Evolutionary conservation across 257 asterid genomes (phyloP).

Genomic region (Eucommia ulmoides): DNA sequence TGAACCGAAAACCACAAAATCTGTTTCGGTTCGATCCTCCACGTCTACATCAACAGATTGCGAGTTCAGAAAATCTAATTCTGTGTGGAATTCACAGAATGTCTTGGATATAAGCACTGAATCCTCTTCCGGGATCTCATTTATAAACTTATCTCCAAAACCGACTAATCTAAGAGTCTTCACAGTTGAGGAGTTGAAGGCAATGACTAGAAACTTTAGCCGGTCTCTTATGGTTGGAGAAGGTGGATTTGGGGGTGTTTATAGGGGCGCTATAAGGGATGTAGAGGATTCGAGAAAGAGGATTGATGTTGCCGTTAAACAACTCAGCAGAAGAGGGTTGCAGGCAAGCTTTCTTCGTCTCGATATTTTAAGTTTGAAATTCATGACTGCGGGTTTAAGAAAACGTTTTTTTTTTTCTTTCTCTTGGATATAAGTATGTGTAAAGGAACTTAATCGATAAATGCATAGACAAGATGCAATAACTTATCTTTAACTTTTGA

Average conservation of each 20-base stretch:
- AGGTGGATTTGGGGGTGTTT: constrained; percentile 88
- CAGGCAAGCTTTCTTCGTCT: constrained; percentile 41
- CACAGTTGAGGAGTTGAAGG: constrained; percentile 48
- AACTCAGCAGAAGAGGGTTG: constrained; percentile 84
- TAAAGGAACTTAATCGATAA: too few relatives aligned
- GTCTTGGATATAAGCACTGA: constrained; percentile 56
- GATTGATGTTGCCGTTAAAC: constrained; percentile 74
- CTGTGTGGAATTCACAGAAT: constrained; percentile 41
- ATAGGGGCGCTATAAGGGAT: constrained; percentile 42
- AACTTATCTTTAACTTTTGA: too few relatives aligned
- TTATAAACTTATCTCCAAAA: constrained; percentile 37
- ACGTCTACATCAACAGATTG: constrained; percentile 38
- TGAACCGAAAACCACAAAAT: constrained; percentile 36
- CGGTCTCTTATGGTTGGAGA: constrained; percentile 80
- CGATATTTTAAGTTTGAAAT: too few relatives aligned
- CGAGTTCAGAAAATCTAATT: constrained; percentile 38
- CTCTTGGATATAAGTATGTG: too few relatives aligned
- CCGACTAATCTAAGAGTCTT: constrained; percentile 49
- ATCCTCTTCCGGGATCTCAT: constrained; percentile 46
- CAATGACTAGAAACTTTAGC: constrained; percentile 59
- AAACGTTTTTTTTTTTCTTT: too few relatives aligned
- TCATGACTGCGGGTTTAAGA: too few relatives aligned
- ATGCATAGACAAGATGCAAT: too few relatives aligned
- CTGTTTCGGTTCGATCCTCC: constrained; percentile 30
- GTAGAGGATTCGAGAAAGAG: constrained; percentile 20